A percentile compares a stretch with the other conserved stretches of the same genome.
Evolutionary conservation across 2,329 filamentous ascomycete genomes (phyloP).

Genomic region (Saccharata proteae): DNA sequence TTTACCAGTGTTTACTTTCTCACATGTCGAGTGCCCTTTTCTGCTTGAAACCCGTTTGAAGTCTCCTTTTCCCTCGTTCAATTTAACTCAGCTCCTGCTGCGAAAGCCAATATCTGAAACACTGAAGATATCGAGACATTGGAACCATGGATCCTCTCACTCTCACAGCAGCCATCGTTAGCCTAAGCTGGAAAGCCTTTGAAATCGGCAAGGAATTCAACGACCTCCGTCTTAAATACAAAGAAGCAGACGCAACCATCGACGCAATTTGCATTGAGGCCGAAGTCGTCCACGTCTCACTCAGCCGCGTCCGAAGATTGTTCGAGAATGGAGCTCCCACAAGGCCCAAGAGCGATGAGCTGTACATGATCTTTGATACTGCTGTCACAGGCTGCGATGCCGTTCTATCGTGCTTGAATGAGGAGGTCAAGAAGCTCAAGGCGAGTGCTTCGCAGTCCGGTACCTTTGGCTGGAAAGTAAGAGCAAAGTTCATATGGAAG

Average conservation of each 20-base stretch:
- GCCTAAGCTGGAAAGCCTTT: constrained; percentile 4
- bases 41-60: no score
- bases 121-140: no score
- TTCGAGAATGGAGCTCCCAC: constrained; percentile 1
- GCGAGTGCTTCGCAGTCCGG: background rate
- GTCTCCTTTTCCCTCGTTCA: no score
- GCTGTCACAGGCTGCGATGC: constrained; percentile 8
- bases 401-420: constrained; percentile 8
- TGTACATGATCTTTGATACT: constrained; percentile 8
- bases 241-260: constrained; percentile 7
- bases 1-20: no score
- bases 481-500: constrained; percentile 9
- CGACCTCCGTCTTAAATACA: constrained; percentile 3
- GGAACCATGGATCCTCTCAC: no score
- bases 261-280: constrained; percentile 9
- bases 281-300: constrained; percentile 7
- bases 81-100: no score
- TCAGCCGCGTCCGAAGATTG: constrained; percentile 7
- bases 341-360: constrained; percentile 2
- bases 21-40: no score
- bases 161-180: constrained; percentile 2
- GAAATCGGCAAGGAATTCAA: constrained; percentile 6
- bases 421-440: constrained; percentile 6
- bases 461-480: constrained; percentile 3
- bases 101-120: no score